phyloP scores from a whole-genome alignment of 192 early-diverging fungal species.

The Coemansia umbellata region DNA sequence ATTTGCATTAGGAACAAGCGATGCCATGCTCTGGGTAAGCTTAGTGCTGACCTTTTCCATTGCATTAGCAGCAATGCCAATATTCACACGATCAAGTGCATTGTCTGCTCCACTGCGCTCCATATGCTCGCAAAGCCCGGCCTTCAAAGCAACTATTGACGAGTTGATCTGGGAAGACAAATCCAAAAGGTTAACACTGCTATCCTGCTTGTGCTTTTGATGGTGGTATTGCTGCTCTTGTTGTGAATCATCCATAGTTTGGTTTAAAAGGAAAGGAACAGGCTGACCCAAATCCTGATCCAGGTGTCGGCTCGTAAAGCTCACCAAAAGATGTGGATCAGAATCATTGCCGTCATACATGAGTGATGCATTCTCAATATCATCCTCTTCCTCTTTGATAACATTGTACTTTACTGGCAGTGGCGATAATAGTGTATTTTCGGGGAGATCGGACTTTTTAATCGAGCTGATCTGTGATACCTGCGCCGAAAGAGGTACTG shows the following conservation, averaged over 20 bases:
- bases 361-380: not conserved
- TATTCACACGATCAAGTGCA: not conserved
- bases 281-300: slow-evolving; percentile 13
- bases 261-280: slow-evolving; percentile 21
- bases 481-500: slow-evolving; percentile 3
- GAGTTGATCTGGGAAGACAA: slow-evolving; percentile 29
- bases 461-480: slow-evolving; percentile 34
- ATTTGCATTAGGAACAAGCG: not conserved
- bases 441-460: not conserved
- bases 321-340: slow-evolving; percentile 13
- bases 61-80: not conserved
- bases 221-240: slow-evolving; percentile 4
- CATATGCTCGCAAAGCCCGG: slow-evolving; percentile 25
- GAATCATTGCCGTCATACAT: slow-evolving; percentile 2
- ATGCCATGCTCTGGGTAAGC: slow-evolving; percentile 10
- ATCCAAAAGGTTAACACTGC: slow-evolving; percentile 18
- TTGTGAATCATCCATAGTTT: not conserved
- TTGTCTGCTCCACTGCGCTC: not conserved
- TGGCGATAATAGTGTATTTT: slow-evolving; percentile 19
- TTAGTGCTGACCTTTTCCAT: slow-evolving; percentile 11
- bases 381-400: not conserved
- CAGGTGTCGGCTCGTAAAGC: slow-evolving; percentile 1
- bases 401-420: slow-evolving; percentile 10
- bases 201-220: not conserved
- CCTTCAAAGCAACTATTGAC: slow-evolving; percentile 32